Evolutionary conservation across 495 filamentous ascomycete species (phyloP).

Genomic region (Xylaria sp.): DNA sequence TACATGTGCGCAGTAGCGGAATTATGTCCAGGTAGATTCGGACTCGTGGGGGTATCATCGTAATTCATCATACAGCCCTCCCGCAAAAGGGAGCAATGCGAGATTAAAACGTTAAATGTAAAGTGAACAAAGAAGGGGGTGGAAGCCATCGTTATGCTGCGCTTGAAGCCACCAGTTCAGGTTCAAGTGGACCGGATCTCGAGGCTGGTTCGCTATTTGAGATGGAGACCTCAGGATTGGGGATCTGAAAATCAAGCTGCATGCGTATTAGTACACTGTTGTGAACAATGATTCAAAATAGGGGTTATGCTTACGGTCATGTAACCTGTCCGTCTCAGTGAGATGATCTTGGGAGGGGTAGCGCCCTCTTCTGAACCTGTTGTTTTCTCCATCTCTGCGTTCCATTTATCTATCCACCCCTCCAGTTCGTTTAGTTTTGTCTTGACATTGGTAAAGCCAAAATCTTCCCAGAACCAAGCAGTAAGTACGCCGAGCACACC

Average conservation of each 20-base stretch:
- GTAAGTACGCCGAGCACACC: constrained; percentile 77
- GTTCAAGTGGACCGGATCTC: constrained; percentile 36
- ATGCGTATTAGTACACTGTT: constrained; percentile 28
- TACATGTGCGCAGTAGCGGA: background rate
- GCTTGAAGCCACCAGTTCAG: constrained; percentile 16
- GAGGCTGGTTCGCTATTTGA: constrained; percentile 38
- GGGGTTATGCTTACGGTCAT: constrained; percentile 70
- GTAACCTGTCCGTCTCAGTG: constrained; percentile 82
- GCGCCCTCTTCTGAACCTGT: constrained; percentile 57
- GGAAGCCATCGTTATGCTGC: constrained; percentile 17
- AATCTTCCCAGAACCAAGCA: constrained; percentile 92
- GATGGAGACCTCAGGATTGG: constrained; percentile 71
- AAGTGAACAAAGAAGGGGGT: background rate
- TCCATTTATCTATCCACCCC: constrained; percentile 81
- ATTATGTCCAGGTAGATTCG: constrained; percentile 22
- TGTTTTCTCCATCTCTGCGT: constrained; percentile 65
- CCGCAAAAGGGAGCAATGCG: constrained; percentile 11
- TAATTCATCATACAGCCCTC: constrained; percentile 29
- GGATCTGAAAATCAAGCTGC: constrained; percentile 82
- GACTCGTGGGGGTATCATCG: constrained; percentile 28
- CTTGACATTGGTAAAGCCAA: constrained; percentile 77
- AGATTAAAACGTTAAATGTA: constrained; percentile 12
- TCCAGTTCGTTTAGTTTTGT: constrained; percentile 70
- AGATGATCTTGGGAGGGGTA: constrained; percentile 72
- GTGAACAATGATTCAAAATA: background rate